phyloP scores from a whole-genome alignment of 306 rosid genomes.

The Nissolia schottii region DNA sequence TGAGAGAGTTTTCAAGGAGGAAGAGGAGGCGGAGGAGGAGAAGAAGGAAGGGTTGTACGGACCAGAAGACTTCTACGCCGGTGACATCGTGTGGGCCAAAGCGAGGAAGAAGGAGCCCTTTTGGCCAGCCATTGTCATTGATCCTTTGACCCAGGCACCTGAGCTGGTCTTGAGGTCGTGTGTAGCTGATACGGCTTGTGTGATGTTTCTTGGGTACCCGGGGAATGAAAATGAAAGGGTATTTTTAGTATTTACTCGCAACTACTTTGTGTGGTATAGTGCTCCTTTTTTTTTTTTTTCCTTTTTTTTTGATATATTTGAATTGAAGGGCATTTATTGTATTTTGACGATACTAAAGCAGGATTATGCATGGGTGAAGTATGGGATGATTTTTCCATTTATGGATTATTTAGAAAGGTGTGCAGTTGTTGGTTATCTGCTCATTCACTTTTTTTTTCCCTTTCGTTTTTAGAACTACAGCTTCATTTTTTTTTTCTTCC shows the following conservation, averaged over 20 bases:
- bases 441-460: neutral
- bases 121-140: conserved; percentile 91
- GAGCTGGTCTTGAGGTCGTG: conserved; percentile 72
- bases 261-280: neutral
- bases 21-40: conserved; percentile 19
- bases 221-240: conserved; percentile 72
- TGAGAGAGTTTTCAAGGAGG: conserved; percentile 19
- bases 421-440: conserved; percentile 24
- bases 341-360: conserved; percentile 41
- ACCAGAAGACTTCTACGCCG: conserved; percentile 65
- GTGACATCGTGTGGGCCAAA: conserved; percentile 88
- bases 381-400: conserved; percentile 90
- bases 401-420: conserved; percentile 83
- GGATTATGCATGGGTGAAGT: conserved; percentile 98
- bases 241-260: neutral
- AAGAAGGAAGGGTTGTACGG: conserved; percentile 57
- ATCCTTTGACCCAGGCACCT: conserved; percentile 77
- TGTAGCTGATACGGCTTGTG: conserved; percentile 74
- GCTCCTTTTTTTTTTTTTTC: neutral
- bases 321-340: conserved; percentile 24
- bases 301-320: neutral
- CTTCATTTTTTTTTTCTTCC: no score
- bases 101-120: conserved; percentile 67
- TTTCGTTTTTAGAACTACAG: conserved; percentile 7
- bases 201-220: conserved; percentile 80